phyloP scores from a whole-genome alignment of 352 stramenopile species.

The Phytopythium montanum region DNA sequence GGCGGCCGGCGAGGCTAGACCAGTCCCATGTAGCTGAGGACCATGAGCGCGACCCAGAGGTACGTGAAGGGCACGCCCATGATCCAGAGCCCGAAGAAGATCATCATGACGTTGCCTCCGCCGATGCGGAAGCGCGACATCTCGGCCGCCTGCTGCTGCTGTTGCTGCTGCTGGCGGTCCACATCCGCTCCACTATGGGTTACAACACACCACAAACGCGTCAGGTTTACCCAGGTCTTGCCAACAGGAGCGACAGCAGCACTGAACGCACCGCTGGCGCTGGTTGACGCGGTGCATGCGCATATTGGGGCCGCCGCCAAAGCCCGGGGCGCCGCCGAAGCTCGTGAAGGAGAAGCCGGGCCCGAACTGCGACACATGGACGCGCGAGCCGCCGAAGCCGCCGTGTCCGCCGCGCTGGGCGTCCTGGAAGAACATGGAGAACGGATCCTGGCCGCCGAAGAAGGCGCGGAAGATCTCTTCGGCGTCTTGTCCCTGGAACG shows the following conservation, averaged over 20 bases:
- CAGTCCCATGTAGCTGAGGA: conserved; percentile 70
- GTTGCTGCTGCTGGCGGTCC: conserved; percentile 2
- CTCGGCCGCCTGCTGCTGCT: conserved; percentile 15
- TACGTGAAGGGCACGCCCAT: conserved; percentile 80
- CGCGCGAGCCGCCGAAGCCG: conserved; percentile 48
- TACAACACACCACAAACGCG: neutral
- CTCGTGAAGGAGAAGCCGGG: conserved; percentile 74
- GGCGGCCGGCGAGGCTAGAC: conserved; percentile 21
- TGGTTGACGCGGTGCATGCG: conserved; percentile 44
- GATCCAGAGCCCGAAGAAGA: conserved; percentile 77
- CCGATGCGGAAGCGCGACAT: conserved; percentile 59
- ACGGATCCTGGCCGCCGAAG: conserved; percentile 78
- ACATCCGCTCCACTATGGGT: neutral
- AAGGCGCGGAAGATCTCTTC: conserved; percentile 84
- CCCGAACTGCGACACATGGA: conserved; percentile 77
- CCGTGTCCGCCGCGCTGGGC: conserved; percentile 46
- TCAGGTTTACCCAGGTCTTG: neutral
- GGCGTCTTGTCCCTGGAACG: conserved; percentile 69
- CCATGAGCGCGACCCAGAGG: conserved; percentile 76
- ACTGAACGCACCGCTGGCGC: conserved; percentile 35
- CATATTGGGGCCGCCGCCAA: conserved; percentile 44
- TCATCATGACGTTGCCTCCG: conserved; percentile 65
- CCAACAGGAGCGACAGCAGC: neutral
- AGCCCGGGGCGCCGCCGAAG: conserved; percentile 28
- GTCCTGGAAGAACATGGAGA: conserved; percentile 84